Conservation (phyloP, 2,329 filamentous ascomycete species). For the Colletotrichum sp. region DNA sequence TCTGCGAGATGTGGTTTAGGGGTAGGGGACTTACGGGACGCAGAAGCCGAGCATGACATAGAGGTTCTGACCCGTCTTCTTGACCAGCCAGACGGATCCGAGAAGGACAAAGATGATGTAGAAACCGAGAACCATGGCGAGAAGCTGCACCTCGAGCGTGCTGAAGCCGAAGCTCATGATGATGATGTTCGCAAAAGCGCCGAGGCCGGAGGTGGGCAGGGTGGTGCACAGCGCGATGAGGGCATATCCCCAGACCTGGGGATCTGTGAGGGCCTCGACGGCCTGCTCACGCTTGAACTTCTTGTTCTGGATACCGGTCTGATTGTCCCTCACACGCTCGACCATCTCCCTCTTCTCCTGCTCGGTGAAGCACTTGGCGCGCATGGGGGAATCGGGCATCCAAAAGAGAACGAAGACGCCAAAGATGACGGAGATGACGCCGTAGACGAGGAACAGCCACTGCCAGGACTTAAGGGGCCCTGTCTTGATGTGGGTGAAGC, state of each 20-base stretch:
- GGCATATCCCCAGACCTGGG: slow-evolving; percentile 70
- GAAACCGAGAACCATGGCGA: slow-evolving; percentile 76
- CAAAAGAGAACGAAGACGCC: slow-evolving; percentile 68
- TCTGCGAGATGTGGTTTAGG: background rate
- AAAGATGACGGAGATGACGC: slow-evolving; percentile 66
- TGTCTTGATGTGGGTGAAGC: slow-evolving; percentile 57
- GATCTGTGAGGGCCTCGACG: slow-evolving; percentile 62
- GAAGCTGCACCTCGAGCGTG: slow-evolving; percentile 70
- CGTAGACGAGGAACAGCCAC: slow-evolving; percentile 71
- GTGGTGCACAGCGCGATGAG: slow-evolving; percentile 74
- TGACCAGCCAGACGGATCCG: slow-evolving; percentile 69
- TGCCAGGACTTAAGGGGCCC: slow-evolving; percentile 69
- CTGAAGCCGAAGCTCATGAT: slow-evolving; percentile 73
- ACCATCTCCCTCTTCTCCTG: slow-evolving; percentile 69
- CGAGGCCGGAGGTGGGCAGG: slow-evolving; percentile 74
- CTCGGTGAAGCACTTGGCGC: slow-evolving; percentile 71
- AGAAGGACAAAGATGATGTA: slow-evolving; percentile 77
- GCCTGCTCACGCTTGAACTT: slow-evolving; percentile 51
- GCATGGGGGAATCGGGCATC: slow-evolving; percentile 75
- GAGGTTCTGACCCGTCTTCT: slow-evolving; percentile 72
- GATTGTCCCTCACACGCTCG: slow-evolving; percentile 64
- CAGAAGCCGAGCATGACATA: slow-evolving; percentile 70
- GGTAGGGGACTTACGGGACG: slow-evolving; percentile 59
- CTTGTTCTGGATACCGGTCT: slow-evolving; percentile 65
- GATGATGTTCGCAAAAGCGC: slow-evolving; percentile 77